Percentiles rank a stretch among this genome's conserved stretches.
phyloP scores from a whole-genome alignment of 1,284 basidiomycete species.

The Tilletia setariae region DNA sequence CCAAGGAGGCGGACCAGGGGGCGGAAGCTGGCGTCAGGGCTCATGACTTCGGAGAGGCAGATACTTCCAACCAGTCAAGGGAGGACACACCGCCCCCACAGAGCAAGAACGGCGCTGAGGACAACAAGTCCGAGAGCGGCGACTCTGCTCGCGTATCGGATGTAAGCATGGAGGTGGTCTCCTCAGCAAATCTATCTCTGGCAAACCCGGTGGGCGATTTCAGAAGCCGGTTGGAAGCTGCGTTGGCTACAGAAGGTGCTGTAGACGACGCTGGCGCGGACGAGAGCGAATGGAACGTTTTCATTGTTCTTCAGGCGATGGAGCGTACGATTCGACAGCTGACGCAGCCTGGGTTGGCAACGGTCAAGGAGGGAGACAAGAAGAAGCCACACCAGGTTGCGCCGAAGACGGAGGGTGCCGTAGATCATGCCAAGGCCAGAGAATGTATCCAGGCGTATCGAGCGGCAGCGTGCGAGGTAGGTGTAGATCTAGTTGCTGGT shows the following conservation, averaged over 20 bases:
- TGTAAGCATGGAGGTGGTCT: too few species aligned
- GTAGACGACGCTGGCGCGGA: not conserved
- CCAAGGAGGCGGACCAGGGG: not conserved
- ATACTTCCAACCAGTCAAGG: too few species aligned
- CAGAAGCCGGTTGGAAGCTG: not conserved
- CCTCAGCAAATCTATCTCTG: too few species aligned
- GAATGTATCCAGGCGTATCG: slow-evolving; percentile 2
- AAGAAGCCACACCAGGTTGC: too few species aligned
- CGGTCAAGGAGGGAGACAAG: not conserved
- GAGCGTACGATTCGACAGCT: not conserved
- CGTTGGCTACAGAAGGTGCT: not conserved
- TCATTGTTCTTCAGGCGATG: not conserved
- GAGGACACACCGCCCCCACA: too few species aligned
- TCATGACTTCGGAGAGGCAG: not conserved
- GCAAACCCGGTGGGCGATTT: not conserved
- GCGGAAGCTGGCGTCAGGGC: not conserved
- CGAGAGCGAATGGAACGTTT: not conserved
- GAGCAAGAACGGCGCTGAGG: too few species aligned
- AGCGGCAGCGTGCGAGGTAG: not conserved
- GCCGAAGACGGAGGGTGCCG: too few species aligned
- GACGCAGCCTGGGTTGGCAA: not conserved
- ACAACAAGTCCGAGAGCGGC: too few species aligned
- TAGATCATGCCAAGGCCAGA: not conserved
- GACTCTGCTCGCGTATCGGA: too few species aligned
- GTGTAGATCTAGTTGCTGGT: not conserved